Base-by-base conservation (phyloP, 768 basidiomycete genomes). In the Lentinula edodes region DNA sequence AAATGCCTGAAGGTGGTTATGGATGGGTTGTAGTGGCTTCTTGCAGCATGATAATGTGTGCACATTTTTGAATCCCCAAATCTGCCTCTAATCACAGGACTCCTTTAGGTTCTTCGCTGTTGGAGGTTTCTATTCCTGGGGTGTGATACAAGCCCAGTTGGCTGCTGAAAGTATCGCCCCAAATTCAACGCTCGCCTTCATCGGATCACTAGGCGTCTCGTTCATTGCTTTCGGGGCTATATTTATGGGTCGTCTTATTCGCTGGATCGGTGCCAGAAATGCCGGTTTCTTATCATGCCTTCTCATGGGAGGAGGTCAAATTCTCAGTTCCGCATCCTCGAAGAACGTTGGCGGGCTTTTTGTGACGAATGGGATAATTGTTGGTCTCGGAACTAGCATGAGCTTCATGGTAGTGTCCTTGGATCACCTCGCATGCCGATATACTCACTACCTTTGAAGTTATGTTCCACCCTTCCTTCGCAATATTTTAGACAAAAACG, bases 401-500 rank as follows among this genome's bases (percentile, higher is more conserved):
- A 69, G 63, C 59, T 66, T 68, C 46, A 61, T 69, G 13, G 65
- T 51, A 46, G 42, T 57, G 2, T 1, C 23, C 18, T 34, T 18
- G 23, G 1, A 7, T 28, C 52, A 2, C 5, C 20, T 41, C 10
- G 6, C 20, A 54, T 20, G n/a, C 28, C 5, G 5, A 23, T 39
- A 41, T 54, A 45, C 1, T 43, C 4, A 18, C 23, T 10, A 16
- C 23, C 57, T 28, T 53, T 9, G 38, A 61, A 68, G 71, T 66
- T 64, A 61, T 74, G 74, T 61, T 70, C 66, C 50, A 67, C 64
- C 34, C 73, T 68, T 34, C 73, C 72, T 32, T 54, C 70, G 0
- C 75, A 73, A 59, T 74, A 73, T 61, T 73, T 75, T 59, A 69
- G 61, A 57, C 67, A 65, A 57, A 66, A 66, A 45, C 70, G 69